phyloP scores from a whole-genome alignment of 1,139 yeast genomes.

The Kluyveromyces marxianus region DNA sequence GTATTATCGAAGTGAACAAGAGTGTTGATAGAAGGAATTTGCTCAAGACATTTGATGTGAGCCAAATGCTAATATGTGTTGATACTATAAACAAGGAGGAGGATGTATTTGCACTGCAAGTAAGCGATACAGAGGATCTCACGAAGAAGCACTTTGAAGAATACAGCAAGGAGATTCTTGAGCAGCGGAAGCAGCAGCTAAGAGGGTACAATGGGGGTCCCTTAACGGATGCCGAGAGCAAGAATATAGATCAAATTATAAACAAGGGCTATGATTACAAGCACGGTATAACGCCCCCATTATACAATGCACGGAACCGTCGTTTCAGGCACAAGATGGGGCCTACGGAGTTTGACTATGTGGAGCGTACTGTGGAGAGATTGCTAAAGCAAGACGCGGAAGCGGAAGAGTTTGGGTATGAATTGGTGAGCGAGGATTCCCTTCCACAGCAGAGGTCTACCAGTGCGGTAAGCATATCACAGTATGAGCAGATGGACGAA shows the following conservation, averaged over 20 bases:
- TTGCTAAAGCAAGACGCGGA: constrained; percentile 69
- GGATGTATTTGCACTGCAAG: constrained; percentile 34
- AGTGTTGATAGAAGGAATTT: constrained; percentile 85
- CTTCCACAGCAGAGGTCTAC: constrained; percentile 14
- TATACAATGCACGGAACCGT: constrained; percentile 46
- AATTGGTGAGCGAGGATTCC: constrained; percentile 50
- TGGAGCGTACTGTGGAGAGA: constrained; percentile 74
- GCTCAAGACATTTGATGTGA: constrained; percentile 77
- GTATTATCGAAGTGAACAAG: constrained; percentile 79
- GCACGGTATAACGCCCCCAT: constrained; percentile 83
- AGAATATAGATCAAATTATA: constrained; percentile 37
- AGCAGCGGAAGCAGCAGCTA: constrained; percentile 18
- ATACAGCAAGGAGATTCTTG: constrained; percentile 27
- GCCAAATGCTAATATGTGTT: constrained; percentile 77
- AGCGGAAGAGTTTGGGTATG: constrained; percentile 77
- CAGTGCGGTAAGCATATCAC: constrained; percentile 11
- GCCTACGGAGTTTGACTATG: constrained; percentile 49
- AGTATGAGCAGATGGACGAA: not conserved
- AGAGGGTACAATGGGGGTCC: constrained; percentile 21
- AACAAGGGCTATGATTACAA: constrained; percentile 45
- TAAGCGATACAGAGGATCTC: constrained; percentile 28
- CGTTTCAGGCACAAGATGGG: constrained; percentile 48
- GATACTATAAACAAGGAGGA: constrained; percentile 51
- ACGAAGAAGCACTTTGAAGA: constrained; percentile 33
- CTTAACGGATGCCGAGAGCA: constrained; percentile 39